A percentile compares a stretch with the other conserved stretches of the same genome.
These are phyloP conservation scores for Hypoxylon fuscum DNA, from an alignment of 495 filamentous ascomycete genomes.

Conservation along the genomic window DNA sequence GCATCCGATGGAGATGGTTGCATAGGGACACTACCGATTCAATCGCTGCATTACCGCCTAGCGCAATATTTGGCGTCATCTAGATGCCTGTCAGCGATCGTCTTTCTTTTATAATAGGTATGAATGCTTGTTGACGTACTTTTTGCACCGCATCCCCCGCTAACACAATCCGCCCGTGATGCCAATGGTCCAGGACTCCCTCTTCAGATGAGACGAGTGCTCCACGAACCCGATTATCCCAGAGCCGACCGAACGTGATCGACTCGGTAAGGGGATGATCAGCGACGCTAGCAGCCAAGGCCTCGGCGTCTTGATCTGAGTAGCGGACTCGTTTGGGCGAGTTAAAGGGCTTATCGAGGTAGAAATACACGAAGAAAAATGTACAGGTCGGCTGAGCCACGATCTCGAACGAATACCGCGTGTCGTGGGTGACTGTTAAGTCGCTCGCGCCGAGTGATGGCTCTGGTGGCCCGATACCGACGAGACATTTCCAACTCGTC, in stretches of 20 bases:
- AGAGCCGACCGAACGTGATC: constrained; percentile 47
- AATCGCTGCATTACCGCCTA: constrained; percentile 49
- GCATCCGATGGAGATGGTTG: constrained; percentile 28
- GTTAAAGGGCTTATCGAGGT: constrained; percentile 41
- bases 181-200: constrained; percentile 44
- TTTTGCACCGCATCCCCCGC: constrained; percentile 51
- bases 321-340: constrained; percentile 22
- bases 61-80: constrained; percentile 44
- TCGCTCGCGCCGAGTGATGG: constrained; percentile 2
- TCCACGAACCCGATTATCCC: constrained; percentile 10
- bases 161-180: constrained; percentile 40
- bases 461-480: constrained; percentile 4
- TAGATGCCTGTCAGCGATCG: not conserved
- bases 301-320: constrained; percentile 41
- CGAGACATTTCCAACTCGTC: constrained; percentile 12
- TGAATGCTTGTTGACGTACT: not conserved
- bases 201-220: constrained; percentile 46
- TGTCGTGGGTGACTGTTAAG: constrained; percentile 8
- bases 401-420: constrained; percentile 3
- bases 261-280: constrained; percentile 36
- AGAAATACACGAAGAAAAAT: constrained; percentile 31
- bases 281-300: constrained; percentile 8
- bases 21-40: constrained; percentile 44
- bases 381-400: not conserved
- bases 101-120: not conserved